Base-by-base conservation (phyloP, 208 protist genomes). In the Crithidia brevicula region DNA sequence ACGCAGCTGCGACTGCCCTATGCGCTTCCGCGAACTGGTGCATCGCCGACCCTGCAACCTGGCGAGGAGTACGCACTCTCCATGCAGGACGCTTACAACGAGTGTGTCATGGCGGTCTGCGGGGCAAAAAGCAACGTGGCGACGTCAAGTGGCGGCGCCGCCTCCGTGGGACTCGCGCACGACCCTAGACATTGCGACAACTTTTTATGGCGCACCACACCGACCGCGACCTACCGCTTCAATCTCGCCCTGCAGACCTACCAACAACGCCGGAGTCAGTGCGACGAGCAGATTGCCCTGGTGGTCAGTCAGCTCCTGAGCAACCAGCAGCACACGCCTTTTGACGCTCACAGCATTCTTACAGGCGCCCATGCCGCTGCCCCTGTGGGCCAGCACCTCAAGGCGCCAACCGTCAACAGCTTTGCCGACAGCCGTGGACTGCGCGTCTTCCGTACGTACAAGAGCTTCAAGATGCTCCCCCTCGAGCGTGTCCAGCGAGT, bases 261-360 rank as follows among this genome's bases (percentile, higher is more conserved):
- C 58, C 53, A 72, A 16, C 57, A 46, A 25, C 64, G 74, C 30
- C 67, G 88, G 7, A 56, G 68, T 16, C 69, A 64, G 43, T 85
- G 83, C 66, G 90, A 96, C 30, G 87, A 93, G 22, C 74, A 85
- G 36, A 76, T 96, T 20, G 90, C 87, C 23, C 52, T 81, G 6
- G 49, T 91, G 34, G 83, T 89, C 27, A 83, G 81, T 20, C 81
- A 82, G 43, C 61, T 92, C 52, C 74, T 95, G n/a, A 76, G 84
- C 49, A 83, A 56, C 27, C 79, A 83, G 45, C 82, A 85, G 47
- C 70, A 86, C 53, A 77, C 60, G 46, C 42, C 63, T 7, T 15
- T 61, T 27, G 46, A 82, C 63, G 38, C 34, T 18, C 46, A 46
- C 31, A 40, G 16, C 7, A 27, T 33, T 18, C 28, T 57, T 1